A percentile compares a stretch with the other conserved stretches of the same genome.
These are phyloP conservation scores for Saccharomyces pastorianus DNA, from an alignment of 1,139 yeast species.

Conservation along the genomic window DNA sequence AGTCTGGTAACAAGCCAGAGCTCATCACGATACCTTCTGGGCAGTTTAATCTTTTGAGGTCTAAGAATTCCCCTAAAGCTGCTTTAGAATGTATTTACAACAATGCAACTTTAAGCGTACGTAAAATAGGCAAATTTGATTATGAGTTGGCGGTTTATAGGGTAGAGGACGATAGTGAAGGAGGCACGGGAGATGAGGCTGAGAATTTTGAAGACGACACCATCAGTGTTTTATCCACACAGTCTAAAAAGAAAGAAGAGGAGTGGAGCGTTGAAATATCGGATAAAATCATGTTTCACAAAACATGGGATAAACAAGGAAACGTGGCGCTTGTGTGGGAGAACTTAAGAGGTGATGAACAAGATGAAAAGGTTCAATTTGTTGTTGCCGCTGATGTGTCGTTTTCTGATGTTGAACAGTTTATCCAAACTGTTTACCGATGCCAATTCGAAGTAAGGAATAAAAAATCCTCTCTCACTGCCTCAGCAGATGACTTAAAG, in stretches of 20 bases:
- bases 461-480: slow-evolving; percentile 44
- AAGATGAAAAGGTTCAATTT: slow-evolving; percentile 82
- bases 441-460: slow-evolving; percentile 77
- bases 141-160: slow-evolving; percentile 68
- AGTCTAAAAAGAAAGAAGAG: slow-evolving; percentile 35
- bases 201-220: slow-evolving; percentile 41
- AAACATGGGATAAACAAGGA: slow-evolving; percentile 37
- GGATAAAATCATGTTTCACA: slow-evolving; percentile 40
- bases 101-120: slow-evolving; percentile 69
- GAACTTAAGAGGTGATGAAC: slow-evolving; percentile 67
- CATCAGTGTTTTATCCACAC: slow-evolving; percentile 53
- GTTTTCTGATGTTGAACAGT: slow-evolving; percentile 49
- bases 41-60: slow-evolving; percentile 62
- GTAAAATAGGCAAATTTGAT: slow-evolving; percentile 54
- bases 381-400: slow-evolving; percentile 59
- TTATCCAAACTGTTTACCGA: slow-evolving; percentile 53
- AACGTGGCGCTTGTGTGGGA: slow-evolving; percentile 63
- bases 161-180: slow-evolving; percentile 53
- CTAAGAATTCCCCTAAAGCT: slow-evolving; percentile 77
- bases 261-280: slow-evolving; percentile 26
- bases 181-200: slow-evolving; percentile 41
- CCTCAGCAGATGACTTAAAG: slow-evolving; percentile 41
- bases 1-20: slow-evolving; percentile 55
- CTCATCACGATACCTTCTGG: slow-evolving; percentile 73
- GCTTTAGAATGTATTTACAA: slow-evolving; percentile 76